Evolutionary conservation across 352 stramenopile species (phyloP), one percentile per base, ranked within the genome.

Genomic region (Phytophthora melonis): DNA sequence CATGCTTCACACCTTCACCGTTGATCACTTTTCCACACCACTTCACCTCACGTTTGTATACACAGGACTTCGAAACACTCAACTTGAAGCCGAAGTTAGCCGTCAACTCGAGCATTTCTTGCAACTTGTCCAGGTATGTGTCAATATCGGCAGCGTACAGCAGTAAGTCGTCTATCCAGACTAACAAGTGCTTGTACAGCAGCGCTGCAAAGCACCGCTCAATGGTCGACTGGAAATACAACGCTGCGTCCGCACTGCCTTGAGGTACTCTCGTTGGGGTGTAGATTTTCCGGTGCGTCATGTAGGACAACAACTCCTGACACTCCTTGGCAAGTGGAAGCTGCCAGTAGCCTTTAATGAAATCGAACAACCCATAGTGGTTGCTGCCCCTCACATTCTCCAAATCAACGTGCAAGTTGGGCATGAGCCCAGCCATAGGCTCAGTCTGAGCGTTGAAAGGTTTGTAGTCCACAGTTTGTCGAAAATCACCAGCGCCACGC

Each of bases 121-220:
- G 55, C 18, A 76, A 58, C 32, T 72, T 73, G 8, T 58, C 21
- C 8, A 81, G 36, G 63, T 75, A 84, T 9, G 43, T 72, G 13
- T 74, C 53, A n/a, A 75, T 63, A 34, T 75, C 63, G 2, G n/a
- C 36, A 19, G 70, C 68, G 43, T 74, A 78, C 13, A 83, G 19
- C 6, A 86, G 55, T 2, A 86, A 25, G 43, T 82, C 64, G 25
- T 82, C 79, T 13, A 86, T 78, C 68, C 75, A 86, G 2, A 79
- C 34, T 23, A 83, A 45, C 14, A 80, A 45, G 19, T 64, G 41
- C 13, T 64, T 53, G 23, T 55, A 55, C 39, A 64, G 41, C 36
- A 64, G 23, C 23, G 9, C 55, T 9, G 11, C 23, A 7, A 64
- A 49, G 16, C 63, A 70, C 18, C 18, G 18, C 18, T 64, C 54